Percentiles rank a stretch among this genome's conserved stretches.
Conservation (phyloP, 371 early-diverging fungal species). For the Choanephora cucurbitarum region DNA sequence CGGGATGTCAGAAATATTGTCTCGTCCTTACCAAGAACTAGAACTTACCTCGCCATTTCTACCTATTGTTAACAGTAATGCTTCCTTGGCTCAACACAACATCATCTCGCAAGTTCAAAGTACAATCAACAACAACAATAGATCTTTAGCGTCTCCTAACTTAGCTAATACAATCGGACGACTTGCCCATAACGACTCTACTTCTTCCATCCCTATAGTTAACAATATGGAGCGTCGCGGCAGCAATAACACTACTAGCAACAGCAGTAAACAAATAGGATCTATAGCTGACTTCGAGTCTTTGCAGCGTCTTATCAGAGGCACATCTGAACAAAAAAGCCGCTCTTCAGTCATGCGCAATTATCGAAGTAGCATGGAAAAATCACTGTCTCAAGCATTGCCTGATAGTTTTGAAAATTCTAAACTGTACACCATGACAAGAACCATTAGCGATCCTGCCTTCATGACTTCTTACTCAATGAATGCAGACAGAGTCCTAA, state of each 20-base stretch:
- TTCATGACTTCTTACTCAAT: slow-evolving; percentile 33
- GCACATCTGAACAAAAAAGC: slow-evolving; percentile 17
- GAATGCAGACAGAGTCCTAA: slow-evolving; percentile 55
- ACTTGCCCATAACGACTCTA: slow-evolving; percentile 29
- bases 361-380: background rate
- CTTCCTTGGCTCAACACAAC: slow-evolving; percentile 15
- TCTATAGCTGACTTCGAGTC: slow-evolving; percentile 22
- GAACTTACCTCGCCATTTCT: background rate
- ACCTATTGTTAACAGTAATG: background rate
- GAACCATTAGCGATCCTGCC: slow-evolving; percentile 17
- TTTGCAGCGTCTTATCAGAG: slow-evolving; percentile 24
- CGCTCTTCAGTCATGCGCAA: background rate
- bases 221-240: slow-evolving; percentile 9
- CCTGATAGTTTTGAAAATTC: slow-evolving; percentile 26
- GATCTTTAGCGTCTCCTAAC: slow-evolving; percentile 19
- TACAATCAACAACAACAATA: slow-evolving; percentile 5
- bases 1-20: slow-evolving; percentile 27
- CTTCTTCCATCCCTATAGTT: slow-evolving; percentile 16
- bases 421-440: slow-evolving; percentile 10
- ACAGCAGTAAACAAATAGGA: background rate
- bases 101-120: slow-evolving; percentile 10
- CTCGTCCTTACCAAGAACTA: slow-evolving; percentile 5
- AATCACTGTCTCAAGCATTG: slow-evolving; percentile 3
- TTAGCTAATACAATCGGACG: slow-evolving; percentile 24
- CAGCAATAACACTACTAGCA: background rate